phyloP scores from a whole-genome alignment of 768 basidiomycete genomes.

The Mycena olivaceomarginata region DNA sequence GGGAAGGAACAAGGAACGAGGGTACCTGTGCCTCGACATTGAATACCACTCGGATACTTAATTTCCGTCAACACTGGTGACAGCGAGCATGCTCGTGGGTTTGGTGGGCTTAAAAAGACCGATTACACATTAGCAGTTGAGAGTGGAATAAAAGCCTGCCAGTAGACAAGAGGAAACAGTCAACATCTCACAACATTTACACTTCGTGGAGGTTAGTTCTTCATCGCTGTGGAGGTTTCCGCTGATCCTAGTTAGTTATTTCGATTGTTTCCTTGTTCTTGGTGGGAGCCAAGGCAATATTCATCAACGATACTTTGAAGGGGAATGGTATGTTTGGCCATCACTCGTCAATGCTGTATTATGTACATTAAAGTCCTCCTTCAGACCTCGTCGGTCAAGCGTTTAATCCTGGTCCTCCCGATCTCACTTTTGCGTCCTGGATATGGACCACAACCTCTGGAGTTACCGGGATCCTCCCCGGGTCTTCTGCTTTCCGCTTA shows the following conservation, averaged over 20 bases:
- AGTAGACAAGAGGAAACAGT: neutral
- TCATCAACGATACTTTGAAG: neutral
- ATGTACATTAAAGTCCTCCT: neutral
- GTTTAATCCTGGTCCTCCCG: neutral
- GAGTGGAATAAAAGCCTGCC: neutral
- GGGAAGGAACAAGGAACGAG: too few relatives aligned
- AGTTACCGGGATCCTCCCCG: neutral
- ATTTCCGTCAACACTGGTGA: too few relatives aligned
- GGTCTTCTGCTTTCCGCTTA: neutral
- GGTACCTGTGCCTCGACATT: too few relatives aligned
- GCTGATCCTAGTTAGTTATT: conserved; percentile 11
- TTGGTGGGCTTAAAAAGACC: too few relatives aligned
- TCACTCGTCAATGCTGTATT: neutral
- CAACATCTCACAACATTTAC: conserved; percentile 2
- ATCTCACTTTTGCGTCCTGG: conserved; percentile 17
- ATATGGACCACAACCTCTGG: neutral
- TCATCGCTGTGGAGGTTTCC: neutral
- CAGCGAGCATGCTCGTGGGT: too few relatives aligned
- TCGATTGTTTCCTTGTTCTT: neutral
- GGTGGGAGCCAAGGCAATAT: neutral
- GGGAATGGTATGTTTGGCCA: neutral
- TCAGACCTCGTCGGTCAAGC: neutral
- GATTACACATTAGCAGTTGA: neutral
- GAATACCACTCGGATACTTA: too few relatives aligned
- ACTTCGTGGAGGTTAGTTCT: neutral